phyloP scores from a whole-genome alignment of 1,139 yeast species.

The Nadsonia commutata region DNA sequence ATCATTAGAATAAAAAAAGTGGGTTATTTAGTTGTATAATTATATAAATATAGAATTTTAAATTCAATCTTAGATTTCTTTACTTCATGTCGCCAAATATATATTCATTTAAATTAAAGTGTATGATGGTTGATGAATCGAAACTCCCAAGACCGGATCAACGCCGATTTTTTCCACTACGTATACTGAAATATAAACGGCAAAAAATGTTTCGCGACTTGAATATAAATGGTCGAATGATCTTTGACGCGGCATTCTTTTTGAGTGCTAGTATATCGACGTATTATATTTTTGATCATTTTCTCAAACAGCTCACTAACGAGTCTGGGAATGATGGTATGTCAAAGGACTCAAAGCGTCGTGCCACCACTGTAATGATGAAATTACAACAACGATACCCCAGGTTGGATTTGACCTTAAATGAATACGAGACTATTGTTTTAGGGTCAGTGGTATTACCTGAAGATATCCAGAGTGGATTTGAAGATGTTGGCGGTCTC shows the following conservation, averaged over 20 bases:
- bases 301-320: constrained; percentile 20
- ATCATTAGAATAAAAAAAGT: too few species aligned
- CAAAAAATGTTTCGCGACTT: neutral
- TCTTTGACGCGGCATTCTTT: constrained; percentile 46
- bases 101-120: too few species aligned
- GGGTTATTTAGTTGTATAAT: too few species aligned
- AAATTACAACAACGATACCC: constrained; percentile 48
- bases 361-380: constrained; percentile 30
- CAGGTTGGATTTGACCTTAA: constrained; percentile 41
- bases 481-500: constrained; percentile 79
- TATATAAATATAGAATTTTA: too few species aligned
- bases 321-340: constrained; percentile 4
- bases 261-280: constrained; percentile 76
- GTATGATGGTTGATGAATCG: too few species aligned
- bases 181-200: neutral
- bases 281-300: constrained; percentile 50
- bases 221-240: neutral
- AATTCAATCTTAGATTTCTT: too few species aligned
- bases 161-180: too few species aligned
- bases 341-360: constrained; percentile 4
- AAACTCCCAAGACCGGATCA: too few species aligned
- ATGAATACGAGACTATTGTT: constrained; percentile 65
- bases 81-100: too few species aligned
- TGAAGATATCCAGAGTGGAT: constrained; percentile 59
- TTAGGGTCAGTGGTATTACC: constrained; percentile 74